Evolutionary conservation across 2,329 filamentous ascomycete genomes (phyloP), one percentile per base, ranked within the genome.

Genomic region (Alternaria arborescens): DNA sequence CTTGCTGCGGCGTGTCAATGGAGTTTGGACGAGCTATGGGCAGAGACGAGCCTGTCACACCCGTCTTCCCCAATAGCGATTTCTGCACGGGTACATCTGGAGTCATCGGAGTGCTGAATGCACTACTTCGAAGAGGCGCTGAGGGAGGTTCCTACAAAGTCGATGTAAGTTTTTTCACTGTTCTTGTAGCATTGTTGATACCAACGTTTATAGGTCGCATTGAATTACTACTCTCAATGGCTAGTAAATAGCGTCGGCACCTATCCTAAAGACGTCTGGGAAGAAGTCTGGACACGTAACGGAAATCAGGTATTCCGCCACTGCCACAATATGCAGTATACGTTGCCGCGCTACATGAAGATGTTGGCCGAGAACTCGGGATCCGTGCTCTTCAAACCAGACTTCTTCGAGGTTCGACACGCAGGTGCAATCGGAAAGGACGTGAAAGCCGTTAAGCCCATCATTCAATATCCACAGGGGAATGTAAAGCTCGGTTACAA

Each of bases 251-350:
- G 67, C 59, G 72, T 74, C 11, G 75, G 75, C 2, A 64, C 60
- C 1, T 77, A 81, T 66, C 79, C 80, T 0, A 62, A 71, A 3
- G 65, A 73, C 1, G 72, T 86, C 12, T 87, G 85, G 85, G 64
- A 82, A 12, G 78, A 82, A 12, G 62, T 86, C 2, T 85, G 82
- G 79, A 64, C 70, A 10, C 75, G 79, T 12, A 80, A 86, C 60
- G 82, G 81, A 3, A 74, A 71, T 20, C 80, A 79, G 5, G 78
- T 84, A 1, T 87, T 85, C 74, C 80, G 84, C 11, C 82, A 86
- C 67, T 82, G 83, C 67, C 79, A 86, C 62, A 76, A 79, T 30
- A 85, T 86, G 82, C 60, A 58, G 1, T 78, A 82, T 47, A 74
- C 71, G 1, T 56, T 84, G 6, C 81, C 81, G 8, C 71, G 69